Conservation (phyloP, 2,329 filamentous ascomycete species). For the Monascus ruber region DNA sequence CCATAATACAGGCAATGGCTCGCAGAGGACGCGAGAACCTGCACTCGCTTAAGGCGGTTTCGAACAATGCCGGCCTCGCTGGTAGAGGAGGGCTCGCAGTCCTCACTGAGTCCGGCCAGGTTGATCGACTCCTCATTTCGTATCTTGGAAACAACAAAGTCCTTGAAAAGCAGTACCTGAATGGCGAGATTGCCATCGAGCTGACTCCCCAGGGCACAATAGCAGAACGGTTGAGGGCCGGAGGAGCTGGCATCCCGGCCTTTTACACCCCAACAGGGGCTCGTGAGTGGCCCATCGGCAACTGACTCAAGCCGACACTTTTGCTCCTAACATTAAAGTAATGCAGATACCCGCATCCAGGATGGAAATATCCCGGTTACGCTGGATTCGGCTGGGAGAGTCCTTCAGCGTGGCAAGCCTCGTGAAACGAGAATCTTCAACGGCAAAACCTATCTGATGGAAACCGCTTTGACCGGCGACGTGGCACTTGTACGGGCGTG, state of each 20-base stretch:
- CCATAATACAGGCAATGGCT: constrained; percentile 58
- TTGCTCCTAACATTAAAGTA: not conserved
- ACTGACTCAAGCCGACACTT: no score
- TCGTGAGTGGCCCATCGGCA: constrained; percentile 32
- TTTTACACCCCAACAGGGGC: constrained; percentile 70
- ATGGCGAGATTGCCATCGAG: constrained; percentile 63
- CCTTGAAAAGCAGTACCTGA: constrained; percentile 62
- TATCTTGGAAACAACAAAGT: constrained; percentile 69
- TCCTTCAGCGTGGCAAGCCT: constrained; percentile 56
- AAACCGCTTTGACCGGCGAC: constrained; percentile 63
- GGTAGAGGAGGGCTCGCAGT: constrained; percentile 57
- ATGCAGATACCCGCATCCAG: constrained; percentile 24
- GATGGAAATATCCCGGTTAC: constrained; percentile 51
- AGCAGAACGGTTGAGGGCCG: constrained; percentile 50
- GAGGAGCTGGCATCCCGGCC: constrained; percentile 64
- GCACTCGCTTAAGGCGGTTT: constrained; percentile 58
- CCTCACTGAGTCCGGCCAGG: constrained; percentile 57
- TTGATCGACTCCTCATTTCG: constrained; percentile 60
- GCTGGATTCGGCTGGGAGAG: constrained; percentile 69
- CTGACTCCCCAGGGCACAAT: constrained; percentile 58
- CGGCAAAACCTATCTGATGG: constrained; percentile 64
- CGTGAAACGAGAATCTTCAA: constrained; percentile 64
- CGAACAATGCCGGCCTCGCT: constrained; percentile 67
- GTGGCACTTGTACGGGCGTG: constrained; percentile 66
- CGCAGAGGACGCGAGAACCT: constrained; percentile 45